Conservation (phyloP, 2,329 filamentous ascomycete species). For the Fusarium denticulatum region DNA sequence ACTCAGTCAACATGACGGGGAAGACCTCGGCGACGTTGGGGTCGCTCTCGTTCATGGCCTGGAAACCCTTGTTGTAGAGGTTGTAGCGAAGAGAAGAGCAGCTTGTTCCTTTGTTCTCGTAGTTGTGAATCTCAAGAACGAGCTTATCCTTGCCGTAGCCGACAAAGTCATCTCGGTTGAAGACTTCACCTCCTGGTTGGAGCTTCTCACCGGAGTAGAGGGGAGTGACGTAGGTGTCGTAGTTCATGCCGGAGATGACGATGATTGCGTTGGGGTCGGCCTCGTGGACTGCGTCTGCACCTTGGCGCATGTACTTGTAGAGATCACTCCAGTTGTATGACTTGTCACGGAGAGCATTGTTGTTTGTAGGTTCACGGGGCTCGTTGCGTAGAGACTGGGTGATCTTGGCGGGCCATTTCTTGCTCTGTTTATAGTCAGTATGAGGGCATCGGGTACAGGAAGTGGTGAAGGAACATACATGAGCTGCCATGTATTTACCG, state of each 20-base stretch:
- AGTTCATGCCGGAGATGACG: constrained; percentile 68
- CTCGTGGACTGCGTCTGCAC: constrained; percentile 59
- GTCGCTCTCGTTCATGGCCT: constrained; percentile 56
- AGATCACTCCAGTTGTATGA: constrained; percentile 66
- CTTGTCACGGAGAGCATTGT: constrained; percentile 40
- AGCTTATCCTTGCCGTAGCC: constrained; percentile 62
- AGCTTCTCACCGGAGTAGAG: constrained; percentile 60
- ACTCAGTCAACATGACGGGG: constrained; percentile 61
- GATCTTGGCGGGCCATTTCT: constrained; percentile 42
- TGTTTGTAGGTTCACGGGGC: constrained; percentile 56
- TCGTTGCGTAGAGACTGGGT: constrained; percentile 59
- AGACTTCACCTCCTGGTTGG: constrained; percentile 56
- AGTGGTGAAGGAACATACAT: constrained; percentile 51
- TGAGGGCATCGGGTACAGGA: rapidly evolving
- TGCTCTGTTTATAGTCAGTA: not conserved
- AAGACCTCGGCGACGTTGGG: constrained; percentile 50
- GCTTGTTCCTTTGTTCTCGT: constrained; percentile 60
- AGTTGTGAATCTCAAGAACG: constrained; percentile 70
- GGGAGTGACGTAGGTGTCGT: constrained; percentile 64
- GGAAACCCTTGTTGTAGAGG: constrained; percentile 63
- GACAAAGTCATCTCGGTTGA: constrained; percentile 57
- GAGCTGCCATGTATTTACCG: constrained; percentile 67
- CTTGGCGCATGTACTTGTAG: constrained; percentile 62
- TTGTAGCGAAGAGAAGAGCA: constrained; percentile 59
- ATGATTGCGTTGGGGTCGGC: constrained; percentile 64